A percentile compares a stretch with the other conserved stretches of the same genome.
Evolutionary conservation across 2,329 filamentous ascomycete species (phyloP).

Genomic region (Aureobasidium sp.): DNA sequence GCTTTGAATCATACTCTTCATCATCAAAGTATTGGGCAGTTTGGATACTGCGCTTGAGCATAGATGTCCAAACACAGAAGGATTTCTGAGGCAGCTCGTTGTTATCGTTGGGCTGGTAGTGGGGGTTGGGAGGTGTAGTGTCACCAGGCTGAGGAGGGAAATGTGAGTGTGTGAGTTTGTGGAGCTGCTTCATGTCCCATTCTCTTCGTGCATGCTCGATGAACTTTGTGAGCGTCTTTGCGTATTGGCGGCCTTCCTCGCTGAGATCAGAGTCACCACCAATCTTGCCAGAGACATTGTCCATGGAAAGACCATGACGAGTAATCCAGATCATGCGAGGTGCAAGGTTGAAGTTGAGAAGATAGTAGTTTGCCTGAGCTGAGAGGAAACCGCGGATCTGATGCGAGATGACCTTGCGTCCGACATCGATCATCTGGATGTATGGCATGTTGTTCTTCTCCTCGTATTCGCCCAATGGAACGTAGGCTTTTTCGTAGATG

Average conservation of each 20-base stretch:
- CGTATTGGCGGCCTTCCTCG: slow-evolving; percentile 72
- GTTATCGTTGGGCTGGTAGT: slow-evolving; percentile 52
- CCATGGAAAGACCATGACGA: slow-evolving; percentile 80
- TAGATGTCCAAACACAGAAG: slow-evolving; percentile 96
- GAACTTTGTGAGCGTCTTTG: slow-evolving; percentile 71
- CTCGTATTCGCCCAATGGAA: slow-evolving; percentile 83
- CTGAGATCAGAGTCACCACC: slow-evolving; percentile 85
- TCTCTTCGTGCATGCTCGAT: slow-evolving; percentile 71
- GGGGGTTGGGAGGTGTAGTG: slow-evolving; percentile 89
- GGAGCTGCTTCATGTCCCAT: slow-evolving; percentile 77
- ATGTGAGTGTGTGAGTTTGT: slow-evolving; percentile 66
- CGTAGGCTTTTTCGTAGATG: slow-evolving; percentile 90
- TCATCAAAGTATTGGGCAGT: slow-evolving; percentile 89
- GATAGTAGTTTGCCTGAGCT: slow-evolving; percentile 85
- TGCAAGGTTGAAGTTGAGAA: slow-evolving; percentile 93
- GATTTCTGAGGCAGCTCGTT: slow-evolving; percentile 34
- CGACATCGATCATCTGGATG: slow-evolving; percentile 96
- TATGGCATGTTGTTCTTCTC: slow-evolving; percentile 88
- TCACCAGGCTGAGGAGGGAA: slow-evolving; percentile 90
- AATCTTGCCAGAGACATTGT: slow-evolving; percentile 82
- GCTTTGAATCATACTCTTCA: slow-evolving; percentile 92
- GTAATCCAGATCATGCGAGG: slow-evolving; percentile 98
- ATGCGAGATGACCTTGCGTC: slow-evolving; percentile 85
- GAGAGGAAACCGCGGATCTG: slow-evolving; percentile 88
- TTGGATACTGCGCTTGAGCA: slow-evolving; percentile 84